Percentiles rank a stretch among this genome's conserved stretches.
Conservation (phyloP, 169 alveolate species). For the Babesia microti region DNA sequence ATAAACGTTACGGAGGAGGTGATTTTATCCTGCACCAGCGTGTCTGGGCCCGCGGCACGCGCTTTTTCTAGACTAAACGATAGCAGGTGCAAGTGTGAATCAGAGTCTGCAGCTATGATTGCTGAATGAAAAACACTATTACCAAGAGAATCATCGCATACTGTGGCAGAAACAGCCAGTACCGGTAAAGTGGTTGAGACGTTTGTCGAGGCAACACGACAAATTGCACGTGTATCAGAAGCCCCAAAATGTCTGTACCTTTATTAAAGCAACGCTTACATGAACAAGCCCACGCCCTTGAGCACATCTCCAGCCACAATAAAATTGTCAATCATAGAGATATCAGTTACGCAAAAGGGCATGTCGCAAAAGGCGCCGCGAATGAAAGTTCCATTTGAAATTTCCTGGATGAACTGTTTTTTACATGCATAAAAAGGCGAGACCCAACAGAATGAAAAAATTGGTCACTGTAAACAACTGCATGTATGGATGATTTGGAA, state of each 20-base stretch:
- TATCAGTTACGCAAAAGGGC: conserved; percentile 28
- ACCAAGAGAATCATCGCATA: conserved; percentile 11
- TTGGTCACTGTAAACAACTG: no score
- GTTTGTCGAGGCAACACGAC: conserved; percentile 21
- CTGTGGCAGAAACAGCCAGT: conserved; percentile 32
- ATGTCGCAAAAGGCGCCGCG: conserved; percentile 49
- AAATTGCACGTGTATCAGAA: conserved; percentile 23
- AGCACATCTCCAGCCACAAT: conserved; percentile 28
- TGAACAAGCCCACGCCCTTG: conserved; percentile 34
- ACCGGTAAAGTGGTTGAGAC: conserved; percentile 25
- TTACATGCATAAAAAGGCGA: conserved; percentile 20
- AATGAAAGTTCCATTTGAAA: conserved; percentile 16
- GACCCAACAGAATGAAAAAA: conserved; percentile 44
- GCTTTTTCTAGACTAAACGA: no score
- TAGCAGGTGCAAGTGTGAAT: no score
- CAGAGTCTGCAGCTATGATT: no score
- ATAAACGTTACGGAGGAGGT: no score
- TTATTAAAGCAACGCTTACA: conserved; percentile 15
- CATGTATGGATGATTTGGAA: conserved; percentile 17
- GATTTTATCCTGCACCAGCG: no score
- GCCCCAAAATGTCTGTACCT: conserved; percentile 23
- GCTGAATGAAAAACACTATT: no score
- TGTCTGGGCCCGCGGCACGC: no score
- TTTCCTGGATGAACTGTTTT: no score
- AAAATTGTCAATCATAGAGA: conserved; percentile 34